Base-by-base conservation (phyloP, 768 basidiomycete species). In the Lentinula sp. region DNA sequence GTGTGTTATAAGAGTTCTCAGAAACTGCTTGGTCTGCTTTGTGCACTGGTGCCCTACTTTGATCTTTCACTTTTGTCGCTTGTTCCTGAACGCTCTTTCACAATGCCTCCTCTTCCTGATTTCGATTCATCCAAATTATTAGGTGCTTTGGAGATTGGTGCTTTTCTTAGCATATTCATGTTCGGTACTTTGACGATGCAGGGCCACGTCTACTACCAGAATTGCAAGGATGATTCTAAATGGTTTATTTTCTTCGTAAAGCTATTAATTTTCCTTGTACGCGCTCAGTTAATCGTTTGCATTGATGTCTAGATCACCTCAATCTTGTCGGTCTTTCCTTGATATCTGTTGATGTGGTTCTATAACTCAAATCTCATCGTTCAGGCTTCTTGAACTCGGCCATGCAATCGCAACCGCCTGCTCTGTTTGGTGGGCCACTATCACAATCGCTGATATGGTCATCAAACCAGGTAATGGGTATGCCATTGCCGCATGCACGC, bases 371-470 rank as follows among this genome's bases (percentile, higher is more conserved):
- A 1, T 16, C 3, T 36, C n/a, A 52, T 36, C 16, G 32, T 36
- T 15, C 13, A 61, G 43, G 16, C 20, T 53, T n/a, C 51, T 62
- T 13, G 64, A 65, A 32, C 20, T 37, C 3, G 41, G 55, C 37
- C 64, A 65, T 37, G 43, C 61, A 8, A 20, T 62, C 6, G 43
- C 36, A 10, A 42, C 48, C 20, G 41, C 45, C 5, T 62, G 63
- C 4, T 49, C 59, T 6, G 49, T 65, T 28, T 65, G 62, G 45
- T 39, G 57, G n/a, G 60, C 55, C 45, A 62, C 62, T 3, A 54
- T 62, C 36, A 60, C 62, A 3, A 56, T 60, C 5, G 59, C 41
- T 16, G 33, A 57, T 45, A 33, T 60, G 39, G 13, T 2, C 4
- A 45, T 59, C n/a, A 60, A 61, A 20, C 61, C 64, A 10, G 61